Percentiles rank a stretch among this genome's conserved stretches.
Conservation (phyloP, 1,139 yeast genomes). For the Magnusiomyces fungicola region DNA sequence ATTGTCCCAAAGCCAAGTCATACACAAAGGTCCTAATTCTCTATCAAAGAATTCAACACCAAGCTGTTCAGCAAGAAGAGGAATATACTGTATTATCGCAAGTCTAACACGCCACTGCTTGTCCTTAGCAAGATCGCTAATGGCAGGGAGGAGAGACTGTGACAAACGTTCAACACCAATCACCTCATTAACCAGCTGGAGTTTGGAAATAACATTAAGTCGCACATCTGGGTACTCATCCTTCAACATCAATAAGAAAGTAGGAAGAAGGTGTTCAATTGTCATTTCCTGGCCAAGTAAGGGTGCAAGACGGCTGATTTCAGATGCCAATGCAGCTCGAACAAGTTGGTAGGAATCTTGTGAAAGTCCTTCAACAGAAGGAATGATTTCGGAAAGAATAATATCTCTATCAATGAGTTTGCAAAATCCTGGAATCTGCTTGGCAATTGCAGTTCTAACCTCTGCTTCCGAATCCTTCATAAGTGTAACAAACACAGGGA, state of each 20-base stretch:
- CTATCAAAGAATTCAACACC: slow-evolving; percentile 92
- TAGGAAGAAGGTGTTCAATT: slow-evolving; percentile 75
- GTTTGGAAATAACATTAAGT: slow-evolving; percentile 83
- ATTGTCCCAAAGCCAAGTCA: slow-evolving; percentile 98
- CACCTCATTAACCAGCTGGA: slow-evolving; percentile 87
- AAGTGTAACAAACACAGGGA: slow-evolving; percentile 62
- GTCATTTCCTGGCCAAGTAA: slow-evolving; percentile 80
- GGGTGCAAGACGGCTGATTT: slow-evolving; percentile 82
- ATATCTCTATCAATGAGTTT: slow-evolving; percentile 36
- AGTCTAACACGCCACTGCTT: slow-evolving; percentile 96
- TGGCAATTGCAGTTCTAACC: slow-evolving; percentile 89
- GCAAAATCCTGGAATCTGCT: slow-evolving; percentile 80
- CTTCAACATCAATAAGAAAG: slow-evolving; percentile 85
- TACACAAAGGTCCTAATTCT: slow-evolving; percentile 80
- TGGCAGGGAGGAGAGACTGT: slow-evolving; percentile 87
- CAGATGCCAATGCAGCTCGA: slow-evolving; percentile 84
- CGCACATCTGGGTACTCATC: slow-evolving; percentile 97
- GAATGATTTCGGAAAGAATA: slow-evolving; percentile 65
- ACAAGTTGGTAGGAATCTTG: slow-evolving; percentile 91
- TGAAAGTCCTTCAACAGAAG: slow-evolving; percentile 75
- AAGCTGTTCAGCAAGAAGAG: slow-evolving; percentile 89
- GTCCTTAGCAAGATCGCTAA: slow-evolving; percentile 92
- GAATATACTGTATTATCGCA: slow-evolving; percentile 95
- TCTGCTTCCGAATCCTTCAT: slow-evolving; percentile 95
- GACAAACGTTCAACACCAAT: slow-evolving; percentile 86